Evolutionary conservation across 345 rosid species (phyloP).

Genomic region (Eucalyptus microcorys): DNA sequence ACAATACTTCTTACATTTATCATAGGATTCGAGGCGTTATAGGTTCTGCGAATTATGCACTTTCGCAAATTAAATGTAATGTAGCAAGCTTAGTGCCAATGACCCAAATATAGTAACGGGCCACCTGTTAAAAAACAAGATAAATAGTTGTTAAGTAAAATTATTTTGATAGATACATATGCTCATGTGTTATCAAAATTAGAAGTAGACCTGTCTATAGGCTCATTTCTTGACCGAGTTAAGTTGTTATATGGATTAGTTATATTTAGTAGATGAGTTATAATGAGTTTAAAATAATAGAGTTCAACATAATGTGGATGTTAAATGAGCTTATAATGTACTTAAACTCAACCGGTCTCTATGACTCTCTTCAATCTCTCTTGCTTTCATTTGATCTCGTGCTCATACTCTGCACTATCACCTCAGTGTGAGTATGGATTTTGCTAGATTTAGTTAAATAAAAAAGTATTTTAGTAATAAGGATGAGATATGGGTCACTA

Average conservation of each 20-base stretch:
- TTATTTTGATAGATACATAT: neutral
- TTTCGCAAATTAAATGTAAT: fast-evolving
- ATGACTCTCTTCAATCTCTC: no score
- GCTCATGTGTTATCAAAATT: neutral
- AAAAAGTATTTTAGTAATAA: neutral
- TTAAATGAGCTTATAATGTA: no score
- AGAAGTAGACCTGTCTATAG: neutral
- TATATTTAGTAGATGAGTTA: fast-evolving
- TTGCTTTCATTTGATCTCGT: fast-evolving
- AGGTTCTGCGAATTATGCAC: neutral
- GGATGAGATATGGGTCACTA: fast-evolving
- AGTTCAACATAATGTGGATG: fast-evolving
- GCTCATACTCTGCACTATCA: fast-evolving
- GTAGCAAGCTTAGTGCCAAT: neutral
- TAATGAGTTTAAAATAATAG: neutral
- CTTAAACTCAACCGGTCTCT: fast-evolving
- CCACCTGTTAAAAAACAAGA: fast-evolving
- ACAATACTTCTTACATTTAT: neutral
- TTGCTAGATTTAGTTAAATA: no score
- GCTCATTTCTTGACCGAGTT: neutral
- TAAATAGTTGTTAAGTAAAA: neutral
- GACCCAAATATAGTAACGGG: fast-evolving
- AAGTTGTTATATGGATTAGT: fast-evolving
- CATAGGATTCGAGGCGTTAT: neutral
- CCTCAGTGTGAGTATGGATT: fast-evolving